Percentiles rank a stretch among this genome's conserved stretches.
Evolutionary conservation across 164 flowering plant species (phyloP).

Genomic region (Cinnamomum chago): DNA sequence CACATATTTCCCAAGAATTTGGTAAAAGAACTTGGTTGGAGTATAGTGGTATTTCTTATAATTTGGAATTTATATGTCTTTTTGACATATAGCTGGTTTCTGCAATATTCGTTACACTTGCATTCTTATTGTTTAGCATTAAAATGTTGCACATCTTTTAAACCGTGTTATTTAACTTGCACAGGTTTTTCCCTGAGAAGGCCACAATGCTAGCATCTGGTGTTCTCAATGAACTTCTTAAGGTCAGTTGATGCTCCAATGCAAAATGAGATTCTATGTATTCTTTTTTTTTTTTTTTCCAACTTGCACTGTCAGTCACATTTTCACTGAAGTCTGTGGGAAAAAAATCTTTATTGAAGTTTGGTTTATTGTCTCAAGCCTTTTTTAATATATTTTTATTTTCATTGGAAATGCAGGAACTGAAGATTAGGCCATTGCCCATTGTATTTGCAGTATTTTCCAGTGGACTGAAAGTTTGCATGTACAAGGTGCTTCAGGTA

Average conservation of each 20-base stretch:
- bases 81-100: background rate
- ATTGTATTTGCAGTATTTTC: slow-evolving; percentile 89
- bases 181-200: slow-evolving; percentile 86
- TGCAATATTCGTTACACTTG: background rate
- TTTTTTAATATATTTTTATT: background rate
- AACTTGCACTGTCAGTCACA: too few species aligned
- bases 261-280: too few species aligned
- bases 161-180: background rate
- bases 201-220: slow-evolving; percentile 59
- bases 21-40: too few species aligned
- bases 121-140: background rate
- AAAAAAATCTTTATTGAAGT: too few species aligned
- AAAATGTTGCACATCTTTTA: background rate
- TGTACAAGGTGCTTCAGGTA: slow-evolving; percentile 96
- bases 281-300: too few species aligned
- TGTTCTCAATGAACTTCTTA: slow-evolving; percentile 59
- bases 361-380: too few species aligned
- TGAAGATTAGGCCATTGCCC: slow-evolving; percentile 67
- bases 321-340: too few species aligned
- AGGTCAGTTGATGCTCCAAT: slow-evolving; percentile 40
- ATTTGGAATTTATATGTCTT: background rate
- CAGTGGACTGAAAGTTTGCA: slow-evolving; percentile 91
- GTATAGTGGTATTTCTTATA: too few species aligned
- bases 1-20: background rate
- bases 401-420: slow-evolving; percentile 43